Conservation (phyloP, 1,139 yeast genomes). For the Kluyveromyces sp. region DNA sequence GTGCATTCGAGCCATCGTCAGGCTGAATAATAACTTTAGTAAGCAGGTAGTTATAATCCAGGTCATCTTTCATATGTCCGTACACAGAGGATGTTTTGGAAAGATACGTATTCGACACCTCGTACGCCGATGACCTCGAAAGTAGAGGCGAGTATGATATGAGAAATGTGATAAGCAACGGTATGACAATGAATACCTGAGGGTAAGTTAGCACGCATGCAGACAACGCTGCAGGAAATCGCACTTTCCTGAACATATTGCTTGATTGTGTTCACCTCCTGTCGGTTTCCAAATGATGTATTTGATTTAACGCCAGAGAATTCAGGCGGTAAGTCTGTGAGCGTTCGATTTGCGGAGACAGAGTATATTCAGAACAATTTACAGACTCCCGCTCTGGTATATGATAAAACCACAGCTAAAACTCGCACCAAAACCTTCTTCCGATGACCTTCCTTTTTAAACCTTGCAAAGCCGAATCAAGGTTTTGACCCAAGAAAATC, state of each 20-base stretch:
- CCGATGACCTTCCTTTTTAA: background rate
- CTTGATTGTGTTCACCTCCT: too few species aligned
- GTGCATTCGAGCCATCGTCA: slow-evolving; percentile 19
- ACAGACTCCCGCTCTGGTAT: too few species aligned
- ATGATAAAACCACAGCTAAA: too few species aligned
- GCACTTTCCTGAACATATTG: slow-evolving; percentile 3
- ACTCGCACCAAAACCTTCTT: background rate
- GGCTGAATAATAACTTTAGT: slow-evolving; percentile 11
- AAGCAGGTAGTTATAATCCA: slow-evolving; percentile 5
- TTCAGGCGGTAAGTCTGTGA: too few species aligned
- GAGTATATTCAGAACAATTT: too few species aligned
- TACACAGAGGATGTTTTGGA: slow-evolving; percentile 6
- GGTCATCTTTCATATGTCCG: slow-evolving; percentile 1
- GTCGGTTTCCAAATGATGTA: too few species aligned
- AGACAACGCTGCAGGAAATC: slow-evolving; percentile 5
- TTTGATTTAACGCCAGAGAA: too few species aligned
- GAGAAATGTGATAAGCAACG: slow-evolving; percentile 8
- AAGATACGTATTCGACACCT: slow-evolving; percentile 6
- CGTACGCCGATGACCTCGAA: background rate
- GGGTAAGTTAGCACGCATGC: slow-evolving; percentile 9
- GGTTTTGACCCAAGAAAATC: background rate
- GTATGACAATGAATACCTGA: slow-evolving; percentile 9
- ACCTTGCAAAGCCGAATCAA: background rate
- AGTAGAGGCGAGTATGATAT: slow-evolving; percentile 10
- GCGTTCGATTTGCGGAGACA: too few species aligned